Base-by-base conservation (phyloP, 192 early-diverging fungal species). In the Coemansia sp. region DNA sequence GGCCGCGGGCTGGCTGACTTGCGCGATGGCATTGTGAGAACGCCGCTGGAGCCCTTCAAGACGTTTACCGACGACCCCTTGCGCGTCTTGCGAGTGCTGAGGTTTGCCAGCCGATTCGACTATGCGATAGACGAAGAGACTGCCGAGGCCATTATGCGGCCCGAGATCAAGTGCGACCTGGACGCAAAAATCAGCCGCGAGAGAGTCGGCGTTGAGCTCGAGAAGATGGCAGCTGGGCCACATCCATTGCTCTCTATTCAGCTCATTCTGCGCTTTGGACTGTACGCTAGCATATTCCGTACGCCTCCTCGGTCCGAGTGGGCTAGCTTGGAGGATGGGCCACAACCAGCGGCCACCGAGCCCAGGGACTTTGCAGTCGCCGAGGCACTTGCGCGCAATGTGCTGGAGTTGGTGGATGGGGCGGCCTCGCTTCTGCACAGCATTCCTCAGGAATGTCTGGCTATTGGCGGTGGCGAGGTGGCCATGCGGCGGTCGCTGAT, bases 31-130 rank as follows among this genome's bases (percentile, higher is more conserved):
- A 57, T 90, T 16, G 86, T 99, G 39, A 80, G 96, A 25, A 99
- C 97, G 34, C 96, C 97, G n/a, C 73, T 99, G 35, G 84, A 88
- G 10, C 86, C 97, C 0, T 84, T 83, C 41, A 88, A 93, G 63
- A 99, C 97, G 0, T 97, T 99, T 69, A 70, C 84, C 25, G 96
- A 99, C 67, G 97, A 99, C 69, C 97, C 97, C 13, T 67, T 99
- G 21, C 91, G 97, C 7, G 89, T 99, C 2, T 78, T 99, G 48
- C 90, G 97, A 0, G 94, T 94, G 18, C 86, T 99, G 43, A 86
- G 97, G 23, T 99, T 99, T 76, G 94, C 96, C n/a, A 87, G 90
- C 58, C 83, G 95, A 35, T 98, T 97, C 68, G 75, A 81, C 21
- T 99, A 92, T 67, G 38, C 60, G 14, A 86, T 99, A 23, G 88